A percentile compares a stretch with the other conserved stretches of the same genome.
Evolutionary conservation across 2,329 filamentous ascomycete species (phyloP).

Genomic region (Furcasterigmium furcatum): DNA sequence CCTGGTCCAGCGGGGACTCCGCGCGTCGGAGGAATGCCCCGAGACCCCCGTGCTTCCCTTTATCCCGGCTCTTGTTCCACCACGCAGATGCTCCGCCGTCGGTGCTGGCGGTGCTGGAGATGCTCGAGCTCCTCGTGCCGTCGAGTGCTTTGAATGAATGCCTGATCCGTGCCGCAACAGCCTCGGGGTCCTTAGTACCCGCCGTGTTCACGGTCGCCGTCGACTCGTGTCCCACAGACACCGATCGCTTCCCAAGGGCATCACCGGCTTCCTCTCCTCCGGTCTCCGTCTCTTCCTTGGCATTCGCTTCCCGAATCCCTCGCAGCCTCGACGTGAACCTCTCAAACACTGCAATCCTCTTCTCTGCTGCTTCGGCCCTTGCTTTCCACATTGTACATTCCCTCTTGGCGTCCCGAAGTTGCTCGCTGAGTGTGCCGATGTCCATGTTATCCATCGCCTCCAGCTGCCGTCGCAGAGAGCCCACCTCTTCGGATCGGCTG

Average conservation of each 20-base stretch:
- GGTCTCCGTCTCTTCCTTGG: conserved; percentile 1
- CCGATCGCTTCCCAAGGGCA: background rate
- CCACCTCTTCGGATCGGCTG: conserved; percentile 39
- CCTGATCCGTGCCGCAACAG: conserved; percentile 3
- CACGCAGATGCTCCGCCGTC: conserved; percentile 11
- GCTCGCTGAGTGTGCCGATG: conserved; percentile 42
- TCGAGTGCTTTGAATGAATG: conserved; percentile 5
- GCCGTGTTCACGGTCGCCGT: background rate
- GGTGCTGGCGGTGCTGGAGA: conserved; percentile 4
- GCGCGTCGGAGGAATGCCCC: too few relatives aligned
- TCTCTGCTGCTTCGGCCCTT: conserved; percentile 54
- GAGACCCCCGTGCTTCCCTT: background rate
- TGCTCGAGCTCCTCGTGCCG: background rate
- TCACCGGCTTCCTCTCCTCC: too few relatives aligned
- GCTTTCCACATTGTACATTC: conserved; percentile 49
- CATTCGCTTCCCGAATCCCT: conserved; percentile 19
- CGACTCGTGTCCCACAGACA: background rate
- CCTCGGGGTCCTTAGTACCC: conserved; percentile 5
- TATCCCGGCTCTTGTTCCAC: conserved; percentile 5
- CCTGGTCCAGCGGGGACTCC: background rate
- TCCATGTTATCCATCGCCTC: conserved; percentile 39
- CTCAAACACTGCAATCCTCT: conserved; percentile 44
- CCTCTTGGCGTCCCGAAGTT: conserved; percentile 38
- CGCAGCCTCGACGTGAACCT: conserved; percentile 32
- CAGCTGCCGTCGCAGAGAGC: conserved; percentile 41